Base-by-base conservation (phyloP, 805 yeast species). In the Komagataella ulmi region DNA sequence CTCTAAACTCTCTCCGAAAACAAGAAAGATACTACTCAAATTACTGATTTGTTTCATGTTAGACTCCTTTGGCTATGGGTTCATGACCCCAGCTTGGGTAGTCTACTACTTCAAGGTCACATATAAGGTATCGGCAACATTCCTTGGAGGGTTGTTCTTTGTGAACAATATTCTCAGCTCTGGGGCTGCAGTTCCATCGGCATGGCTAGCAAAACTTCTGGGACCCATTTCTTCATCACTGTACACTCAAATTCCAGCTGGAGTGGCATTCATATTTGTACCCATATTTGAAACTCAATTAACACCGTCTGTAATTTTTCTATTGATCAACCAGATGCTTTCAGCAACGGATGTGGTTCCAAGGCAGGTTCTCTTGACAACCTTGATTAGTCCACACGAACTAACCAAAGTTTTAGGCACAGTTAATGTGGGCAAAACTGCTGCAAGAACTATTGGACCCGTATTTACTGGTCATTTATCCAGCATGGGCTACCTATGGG, bases 281-380 rank as follows among this genome's bases (percentile, higher is more conserved):
- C 86, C 88, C 4, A 55, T 75, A 3, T 66, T 74, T 6, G 70
- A 74, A 17, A 53, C 54, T 19, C 59, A 59, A 14, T 54, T 69
- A n/a, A 54, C 62, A 0, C 49, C 60, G 2, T 85, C 91, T 0
- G 71, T 85, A 24, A 51, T 67, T 0, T 64, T 79, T 5, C 69
- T 85, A 40, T 56, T 82, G 18, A 61, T 76, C 23, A 79, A 86
- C 56, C 81, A 80, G 54, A 67, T 82, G 2, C 78, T 88, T 0
- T 72, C 82, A 2, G 79, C 90, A 1, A 88, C 89, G 90, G 97
- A 89, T 62, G 96, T 88, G 24, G 93, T 88, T 2, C 96, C 97
- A 6, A 76, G 97, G 50, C 96, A 88, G 65, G 78, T 88, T 7
- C 70, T 89, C 45, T 66, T 89, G 49, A 81, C 95, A 0, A 74